Base-by-base conservation (phyloP, 208 protist species). In the Porcisia hertigi region DNA sequence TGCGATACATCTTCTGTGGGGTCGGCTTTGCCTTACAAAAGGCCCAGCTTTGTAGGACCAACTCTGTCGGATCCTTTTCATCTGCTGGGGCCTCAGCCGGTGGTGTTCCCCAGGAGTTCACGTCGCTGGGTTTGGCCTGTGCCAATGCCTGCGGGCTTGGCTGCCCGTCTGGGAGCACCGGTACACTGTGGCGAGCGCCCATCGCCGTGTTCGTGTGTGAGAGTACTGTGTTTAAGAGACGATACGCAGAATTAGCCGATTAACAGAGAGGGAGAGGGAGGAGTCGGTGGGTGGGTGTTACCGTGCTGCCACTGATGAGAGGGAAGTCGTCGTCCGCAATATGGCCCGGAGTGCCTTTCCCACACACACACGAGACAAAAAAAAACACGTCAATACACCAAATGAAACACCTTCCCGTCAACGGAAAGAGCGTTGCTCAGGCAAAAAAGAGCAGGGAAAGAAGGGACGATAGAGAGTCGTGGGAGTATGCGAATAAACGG, bases 11-110 rank as follows among this genome's bases (percentile, higher is more conserved):
- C 45, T 88, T 76, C 23, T 84, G 83, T 0, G 91, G 86, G 1
- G 89, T 86, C 3, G 87, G 88, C 76, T 97, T 98, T 0, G 93
- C 89, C 62, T 95, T 96, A 80, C 95, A 98, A 80, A 89, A 97
- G 47, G 91, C 93, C 93, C 95, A 98, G 47, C 91, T 91, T 82
- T 98, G 92, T 23, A 98, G 82, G 59, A 98, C 90, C 25, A 98
- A 84, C 64, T 98, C 93, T 53, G 92, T 93, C 20, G 85, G 83
- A 66, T 96, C 91, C 39, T 80, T 73, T 73, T 97, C 90, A 63
- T 88, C 81, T 5, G 71, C 86, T 0, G 90, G 90, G 36, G 90
- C 83, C n/a, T 92, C 92, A 52, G 91, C 87, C 2, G 94, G 94
- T 39, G 88, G 85, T 9, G 78, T 54, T n/a, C 92, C 94, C 92